Conservation (phyloP, 805 yeast species). For the Lipomyces starkeyi region DNA sequence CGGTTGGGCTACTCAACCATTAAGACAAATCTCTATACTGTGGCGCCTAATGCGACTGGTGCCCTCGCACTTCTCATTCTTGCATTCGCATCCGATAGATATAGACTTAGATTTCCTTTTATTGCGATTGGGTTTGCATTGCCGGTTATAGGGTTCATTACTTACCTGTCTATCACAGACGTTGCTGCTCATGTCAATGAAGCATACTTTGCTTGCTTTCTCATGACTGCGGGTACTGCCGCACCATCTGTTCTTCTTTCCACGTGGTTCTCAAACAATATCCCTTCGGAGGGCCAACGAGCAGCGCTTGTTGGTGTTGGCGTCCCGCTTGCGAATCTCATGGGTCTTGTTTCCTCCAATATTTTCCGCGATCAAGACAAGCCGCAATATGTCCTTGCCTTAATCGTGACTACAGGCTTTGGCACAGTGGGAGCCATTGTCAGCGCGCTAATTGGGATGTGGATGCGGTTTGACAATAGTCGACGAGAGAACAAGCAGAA, state of each 20-base stretch:
- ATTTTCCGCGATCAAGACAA: constrained; percentile 59
- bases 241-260: constrained; percentile 58
- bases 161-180: constrained; percentile 56
- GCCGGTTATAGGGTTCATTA: constrained; percentile 55
- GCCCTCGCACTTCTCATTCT: constrained; percentile 52
- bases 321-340: constrained; percentile 62
- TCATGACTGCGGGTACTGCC: constrained; percentile 58
- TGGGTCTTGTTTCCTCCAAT: constrained; percentile 61
- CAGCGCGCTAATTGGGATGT: constrained; percentile 42
- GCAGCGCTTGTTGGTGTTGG: constrained; percentile 57
- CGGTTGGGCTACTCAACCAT: constrained; percentile 68
- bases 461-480: constrained; percentile 53
- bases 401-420: constrained; percentile 55
- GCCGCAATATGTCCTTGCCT: constrained; percentile 60
- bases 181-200: constrained; percentile 49
- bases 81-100: constrained; percentile 52
- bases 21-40: constrained; percentile 70
- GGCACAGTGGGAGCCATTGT: constrained; percentile 53
- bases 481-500: constrained; percentile 52
- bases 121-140: constrained; percentile 49
- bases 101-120: constrained; percentile 50
- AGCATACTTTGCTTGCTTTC: constrained; percentile 54
- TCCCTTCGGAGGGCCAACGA: constrained; percentile 54
- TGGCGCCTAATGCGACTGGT: constrained; percentile 58
- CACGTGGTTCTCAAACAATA: constrained; percentile 59